Evolutionary conservation across 257 asterid species (phyloP).

Genomic region (Knoxia roxburghii): DNA sequence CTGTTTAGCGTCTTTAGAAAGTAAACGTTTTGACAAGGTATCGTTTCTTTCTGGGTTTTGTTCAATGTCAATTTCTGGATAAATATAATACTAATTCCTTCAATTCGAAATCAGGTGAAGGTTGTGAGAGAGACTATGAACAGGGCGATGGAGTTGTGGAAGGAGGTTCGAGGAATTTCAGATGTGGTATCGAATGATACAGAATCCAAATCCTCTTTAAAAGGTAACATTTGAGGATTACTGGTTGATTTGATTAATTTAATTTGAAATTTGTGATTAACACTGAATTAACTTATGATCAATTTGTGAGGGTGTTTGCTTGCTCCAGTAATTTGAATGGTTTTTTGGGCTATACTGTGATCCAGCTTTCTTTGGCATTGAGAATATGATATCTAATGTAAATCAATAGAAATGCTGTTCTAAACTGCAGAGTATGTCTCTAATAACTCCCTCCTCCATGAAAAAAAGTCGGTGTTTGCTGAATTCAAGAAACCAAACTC

Average conservation of each 20-base stretch:
- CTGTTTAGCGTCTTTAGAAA: slow-evolving; percentile 57
- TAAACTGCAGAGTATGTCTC: background rate
- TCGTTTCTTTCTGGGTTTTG: background rate
- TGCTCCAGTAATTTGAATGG: background rate
- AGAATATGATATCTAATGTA: background rate
- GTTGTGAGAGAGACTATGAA: slow-evolving; percentile 83
- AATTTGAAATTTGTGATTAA: no score
- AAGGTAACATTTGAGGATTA: slow-evolving; percentile 32
- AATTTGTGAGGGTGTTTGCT: background rate
- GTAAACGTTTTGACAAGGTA: slow-evolving; percentile 78
- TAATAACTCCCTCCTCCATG: no score
- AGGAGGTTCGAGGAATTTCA: slow-evolving; percentile 34
- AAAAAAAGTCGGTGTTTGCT: no score
- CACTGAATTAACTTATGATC: background rate
- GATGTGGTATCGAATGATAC: slow-evolving; percentile 31
- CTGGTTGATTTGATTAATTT: no score
- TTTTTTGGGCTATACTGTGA: background rate
- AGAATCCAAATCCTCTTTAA: slow-evolving; percentile 36
- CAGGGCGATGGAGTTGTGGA: slow-evolving; percentile 71
- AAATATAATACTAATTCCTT: background rate
- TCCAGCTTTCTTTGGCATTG: background rate
- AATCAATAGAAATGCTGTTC: background rate
- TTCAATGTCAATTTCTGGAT: background rate
- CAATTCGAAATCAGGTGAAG: slow-evolving; percentile 51
- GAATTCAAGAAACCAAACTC: no score